Conservation (phyloP, 768 basidiomycete species). For the Boletellus emodensis region DNA sequence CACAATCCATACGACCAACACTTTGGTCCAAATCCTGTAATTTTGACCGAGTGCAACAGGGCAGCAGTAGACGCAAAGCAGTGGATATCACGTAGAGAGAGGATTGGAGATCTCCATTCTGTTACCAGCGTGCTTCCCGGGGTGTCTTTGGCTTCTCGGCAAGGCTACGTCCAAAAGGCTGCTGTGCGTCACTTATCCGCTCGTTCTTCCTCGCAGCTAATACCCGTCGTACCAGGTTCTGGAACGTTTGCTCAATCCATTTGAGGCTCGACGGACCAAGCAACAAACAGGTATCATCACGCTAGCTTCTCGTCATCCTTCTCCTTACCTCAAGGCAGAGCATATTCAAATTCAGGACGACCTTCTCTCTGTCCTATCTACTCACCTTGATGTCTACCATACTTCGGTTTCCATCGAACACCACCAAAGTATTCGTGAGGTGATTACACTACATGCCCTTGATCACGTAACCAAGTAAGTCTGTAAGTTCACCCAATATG, state of each 20-base stretch:
- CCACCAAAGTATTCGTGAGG: constrained; percentile 62
- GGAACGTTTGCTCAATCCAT: constrained; percentile 53
- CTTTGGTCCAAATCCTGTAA: constrained; percentile 59
- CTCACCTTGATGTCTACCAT: constrained; percentile 74
- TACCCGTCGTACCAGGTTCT: constrained; percentile 40
- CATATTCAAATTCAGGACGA: constrained; percentile 58
- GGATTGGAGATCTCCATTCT: constrained; percentile 49
- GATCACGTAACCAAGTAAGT: constrained; percentile 86
- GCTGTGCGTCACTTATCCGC: constrained; percentile 16
- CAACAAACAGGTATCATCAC: constrained; percentile 45
- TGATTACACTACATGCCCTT: constrained; percentile 71
- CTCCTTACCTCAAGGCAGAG: constrained; percentile 33
- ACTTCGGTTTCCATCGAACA: constrained; percentile 62
- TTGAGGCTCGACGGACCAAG: constrained; percentile 51
- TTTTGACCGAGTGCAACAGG: constrained; percentile 48
- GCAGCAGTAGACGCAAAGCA: constrained; percentile 48
- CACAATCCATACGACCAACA: constrained; percentile 65
- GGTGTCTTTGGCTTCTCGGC: constrained; percentile 30
- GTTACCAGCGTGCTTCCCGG: constrained; percentile 46
- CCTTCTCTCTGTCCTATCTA: constrained; percentile 58
- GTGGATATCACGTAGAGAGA: constrained; percentile 54
- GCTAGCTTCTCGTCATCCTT: background rate
- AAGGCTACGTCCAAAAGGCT: constrained; percentile 22
- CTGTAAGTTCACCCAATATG: background rate
- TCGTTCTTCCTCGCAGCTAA: background rate